Percentiles rank a stretch among this genome's conserved stretches.
phyloP scores from a whole-genome alignment of 75 land plant species.

The Isoetes taiwanensis region DNA sequence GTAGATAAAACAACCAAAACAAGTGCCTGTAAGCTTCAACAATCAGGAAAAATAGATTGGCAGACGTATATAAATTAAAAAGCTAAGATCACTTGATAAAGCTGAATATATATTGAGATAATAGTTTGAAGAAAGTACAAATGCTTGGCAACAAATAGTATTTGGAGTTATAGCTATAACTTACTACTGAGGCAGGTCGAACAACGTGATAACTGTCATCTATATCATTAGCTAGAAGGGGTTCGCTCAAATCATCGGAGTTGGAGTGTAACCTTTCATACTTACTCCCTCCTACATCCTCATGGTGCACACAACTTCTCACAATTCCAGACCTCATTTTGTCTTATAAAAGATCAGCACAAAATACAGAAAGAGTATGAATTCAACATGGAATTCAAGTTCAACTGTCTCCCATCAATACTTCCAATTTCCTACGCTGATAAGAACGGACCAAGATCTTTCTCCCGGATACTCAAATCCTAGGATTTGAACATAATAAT shows the following conservation, averaged over 20 bases:
- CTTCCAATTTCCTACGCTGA: no score
- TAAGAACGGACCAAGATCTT: no score
- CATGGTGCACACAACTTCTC: conserved; percentile 66
- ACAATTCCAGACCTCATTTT: conserved; percentile 44
- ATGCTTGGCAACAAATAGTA: no score
- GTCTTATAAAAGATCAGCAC: no score
- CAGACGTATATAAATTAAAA: neutral
- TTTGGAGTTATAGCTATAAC: no score
- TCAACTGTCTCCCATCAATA: no score
- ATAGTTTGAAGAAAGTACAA: no score
- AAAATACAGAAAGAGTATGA: no score
- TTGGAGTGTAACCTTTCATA: conserved; percentile 29
- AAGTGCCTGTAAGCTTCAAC: neutral
- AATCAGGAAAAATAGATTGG: neutral
- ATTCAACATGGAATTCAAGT: no score
- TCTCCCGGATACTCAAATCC: no score
- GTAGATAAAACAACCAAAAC: neutral
- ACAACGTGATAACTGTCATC: neutral
- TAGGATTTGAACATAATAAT: no score
- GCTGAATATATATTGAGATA: conserved; percentile 6
- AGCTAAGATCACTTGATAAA: neutral
- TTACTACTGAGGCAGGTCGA: no score
- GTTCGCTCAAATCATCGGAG: conserved; percentile 39
- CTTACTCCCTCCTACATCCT: conserved; percentile 54
- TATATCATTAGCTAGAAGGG: conserved; percentile 40